Percentiles rank a stretch among this genome's conserved stretches.
Conservation (phyloP, 208 protist genomes). For the Trypanosoma brucei region DNA sequence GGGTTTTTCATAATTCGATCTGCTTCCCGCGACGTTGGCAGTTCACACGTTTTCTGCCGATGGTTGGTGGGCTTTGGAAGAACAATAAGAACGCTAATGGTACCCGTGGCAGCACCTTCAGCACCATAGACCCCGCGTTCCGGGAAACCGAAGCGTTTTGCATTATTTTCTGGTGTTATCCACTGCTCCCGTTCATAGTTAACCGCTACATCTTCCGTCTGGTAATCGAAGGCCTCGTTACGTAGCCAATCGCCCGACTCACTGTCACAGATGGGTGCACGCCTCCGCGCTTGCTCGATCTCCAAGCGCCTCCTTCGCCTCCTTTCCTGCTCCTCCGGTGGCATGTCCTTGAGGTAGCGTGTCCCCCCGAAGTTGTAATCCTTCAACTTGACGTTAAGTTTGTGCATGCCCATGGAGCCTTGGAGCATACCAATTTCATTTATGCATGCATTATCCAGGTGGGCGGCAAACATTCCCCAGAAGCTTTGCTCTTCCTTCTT, state of each 20-base stretch:
- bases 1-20: slow-evolving; percentile 24
- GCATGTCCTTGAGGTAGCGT: slow-evolving; percentile 89
- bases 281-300: slow-evolving; percentile 70
- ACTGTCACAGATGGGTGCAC: not conserved
- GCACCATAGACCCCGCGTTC: slow-evolving; percentile 4
- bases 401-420: slow-evolving; percentile 68
- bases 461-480: slow-evolving; percentile 65
- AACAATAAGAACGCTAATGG: slow-evolving; percentile 21
- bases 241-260: slow-evolving; percentile 46
- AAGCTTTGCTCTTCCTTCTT: slow-evolving; percentile 58
- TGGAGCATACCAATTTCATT: slow-evolving; percentile 58
- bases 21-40: slow-evolving; percentile 4
- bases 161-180: slow-evolving; percentile 43
- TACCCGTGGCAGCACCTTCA: not conserved
- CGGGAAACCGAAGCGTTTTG: slow-evolving; percentile 13
- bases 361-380: slow-evolving; percentile 89
- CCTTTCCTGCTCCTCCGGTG: slow-evolving; percentile 57
- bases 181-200: slow-evolving; percentile 53
- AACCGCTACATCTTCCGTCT: slow-evolving; percentile 65
- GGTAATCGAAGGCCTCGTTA: slow-evolving; percentile 89
- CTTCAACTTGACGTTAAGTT: slow-evolving; percentile 90
- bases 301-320: slow-evolving; percentile 40
- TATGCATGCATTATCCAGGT: slow-evolving; percentile 44
- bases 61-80: slow-evolving; percentile 4
- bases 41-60: not conserved